These are phyloP conservation scores for Quaeritorhiza haematococci DNA, from an alignment of 371 early-diverging fungal genomes.

Conservation along the genomic window DNA sequence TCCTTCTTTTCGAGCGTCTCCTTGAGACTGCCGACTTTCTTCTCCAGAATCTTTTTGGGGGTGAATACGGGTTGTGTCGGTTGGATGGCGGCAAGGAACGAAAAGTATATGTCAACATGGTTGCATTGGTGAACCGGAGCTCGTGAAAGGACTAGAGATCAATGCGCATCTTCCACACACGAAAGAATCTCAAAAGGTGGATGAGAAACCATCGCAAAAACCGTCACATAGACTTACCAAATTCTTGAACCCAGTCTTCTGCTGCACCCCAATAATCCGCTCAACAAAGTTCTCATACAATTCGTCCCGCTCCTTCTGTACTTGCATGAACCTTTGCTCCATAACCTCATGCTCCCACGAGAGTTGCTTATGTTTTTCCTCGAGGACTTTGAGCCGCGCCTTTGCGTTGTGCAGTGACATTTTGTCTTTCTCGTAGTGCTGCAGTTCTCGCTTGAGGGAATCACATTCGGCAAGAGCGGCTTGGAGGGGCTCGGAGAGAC, in stretches of 20 bases:
- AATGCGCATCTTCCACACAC: neutral
- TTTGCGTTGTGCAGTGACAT: constrained; percentile 48
- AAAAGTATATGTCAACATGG: constrained; percentile 1
- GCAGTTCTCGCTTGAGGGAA: constrained; percentile 40
- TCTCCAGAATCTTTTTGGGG: constrained; percentile 42
- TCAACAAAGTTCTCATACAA: constrained; percentile 53
- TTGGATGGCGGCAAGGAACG: neutral
- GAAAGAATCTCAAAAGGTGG: too few species aligned
- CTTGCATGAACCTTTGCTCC: constrained; percentile 47
- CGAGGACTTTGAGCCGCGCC: constrained; percentile 47
- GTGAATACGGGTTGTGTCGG: too few species aligned
- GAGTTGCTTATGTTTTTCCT: constrained; percentile 48
- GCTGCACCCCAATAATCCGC: constrained; percentile 49
- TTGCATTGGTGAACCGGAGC: neutral
- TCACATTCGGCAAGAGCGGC: constrained; percentile 54
- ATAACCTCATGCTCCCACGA: constrained; percentile 58
- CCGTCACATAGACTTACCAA: constrained; percentile 22
- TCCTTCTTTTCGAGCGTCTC: constrained; percentile 51
- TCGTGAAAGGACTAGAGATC: neutral
- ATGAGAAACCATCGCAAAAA: too few species aligned
- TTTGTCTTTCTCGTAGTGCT: constrained; percentile 55
- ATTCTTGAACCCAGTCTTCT: constrained; percentile 57
- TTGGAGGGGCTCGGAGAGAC: constrained; percentile 53
- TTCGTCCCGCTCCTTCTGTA: constrained; percentile 51
- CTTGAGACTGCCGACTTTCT: constrained; percentile 48